phyloP scores from a whole-genome alignment of 2,329 filamentous ascomycete genomes.

The Pseudogymnoascus sp. region DNA sequence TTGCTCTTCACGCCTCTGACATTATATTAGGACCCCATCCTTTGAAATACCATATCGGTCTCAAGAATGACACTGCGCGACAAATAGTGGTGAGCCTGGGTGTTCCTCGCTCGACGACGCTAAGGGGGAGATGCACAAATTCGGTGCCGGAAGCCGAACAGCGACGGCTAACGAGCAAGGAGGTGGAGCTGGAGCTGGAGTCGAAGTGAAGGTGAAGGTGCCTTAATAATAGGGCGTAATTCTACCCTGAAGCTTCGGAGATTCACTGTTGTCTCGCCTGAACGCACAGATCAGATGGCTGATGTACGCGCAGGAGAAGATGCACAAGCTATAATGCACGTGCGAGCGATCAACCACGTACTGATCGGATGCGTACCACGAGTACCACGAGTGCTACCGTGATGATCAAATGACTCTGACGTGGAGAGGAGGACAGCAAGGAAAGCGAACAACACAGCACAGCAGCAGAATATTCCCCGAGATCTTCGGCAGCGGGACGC shows the following conservation, averaged over 20 bases:
- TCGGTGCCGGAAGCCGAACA: background rate
- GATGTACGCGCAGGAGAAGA: background rate
- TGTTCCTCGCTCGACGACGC: background rate
- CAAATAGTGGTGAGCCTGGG: background rate
- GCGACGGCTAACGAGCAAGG: background rate
- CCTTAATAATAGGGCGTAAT: background rate
- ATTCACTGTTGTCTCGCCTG: background rate
- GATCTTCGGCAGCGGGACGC: background rate
- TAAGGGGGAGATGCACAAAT: background rate
- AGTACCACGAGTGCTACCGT: background rate
- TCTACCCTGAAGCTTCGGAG: background rate
- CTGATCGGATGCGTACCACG: background rate
- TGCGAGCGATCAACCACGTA: background rate
- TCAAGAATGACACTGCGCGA: background rate
- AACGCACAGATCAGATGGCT: background rate
- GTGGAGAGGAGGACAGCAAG: background rate
- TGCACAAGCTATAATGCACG: background rate
- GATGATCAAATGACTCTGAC: background rate
- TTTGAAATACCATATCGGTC: background rate
- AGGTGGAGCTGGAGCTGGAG: background rate
- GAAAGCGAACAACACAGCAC: background rate
- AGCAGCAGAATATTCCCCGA: background rate
- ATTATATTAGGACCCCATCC: background rate
- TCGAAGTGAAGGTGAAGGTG: background rate
- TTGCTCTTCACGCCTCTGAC: background rate